Conservation (phyloP, 768 basidiomycete species). For the Lactifluus volemus region DNA sequence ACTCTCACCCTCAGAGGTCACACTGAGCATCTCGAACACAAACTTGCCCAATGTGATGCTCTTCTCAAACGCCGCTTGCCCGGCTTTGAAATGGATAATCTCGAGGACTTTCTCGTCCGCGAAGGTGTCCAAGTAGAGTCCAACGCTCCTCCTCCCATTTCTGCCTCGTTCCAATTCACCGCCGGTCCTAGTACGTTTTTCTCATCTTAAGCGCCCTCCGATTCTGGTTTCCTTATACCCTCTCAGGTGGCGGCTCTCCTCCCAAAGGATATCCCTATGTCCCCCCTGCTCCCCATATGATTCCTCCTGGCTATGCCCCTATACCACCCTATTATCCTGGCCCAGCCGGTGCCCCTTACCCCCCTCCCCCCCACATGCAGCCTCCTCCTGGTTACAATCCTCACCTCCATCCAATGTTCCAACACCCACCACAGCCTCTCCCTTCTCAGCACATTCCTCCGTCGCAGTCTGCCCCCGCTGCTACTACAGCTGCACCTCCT, state of each 20-base stretch:
- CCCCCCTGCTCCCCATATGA: constrained; percentile 31
- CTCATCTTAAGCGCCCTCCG: constrained; percentile 13
- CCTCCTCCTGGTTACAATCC: constrained; percentile 41
- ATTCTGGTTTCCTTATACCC: constrained; percentile 7
- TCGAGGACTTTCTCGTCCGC: constrained; percentile 55
- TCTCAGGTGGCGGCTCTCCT: constrained; percentile 23
- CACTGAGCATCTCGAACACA: constrained; percentile 73
- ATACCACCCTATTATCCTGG: constrained; percentile 38
- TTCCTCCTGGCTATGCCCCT: constrained; percentile 39
- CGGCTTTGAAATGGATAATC: constrained; percentile 53
- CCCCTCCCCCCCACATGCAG: constrained; percentile 34
- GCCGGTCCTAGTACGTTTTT: constrained; percentile 21
- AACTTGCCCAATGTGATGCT: constrained; percentile 69
- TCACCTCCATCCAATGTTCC: constrained; percentile 54
- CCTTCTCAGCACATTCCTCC: constrained; percentile 33
- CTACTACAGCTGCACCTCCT: neutral
- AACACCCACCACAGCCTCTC: constrained; percentile 35
- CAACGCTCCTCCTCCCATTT: constrained; percentile 14
- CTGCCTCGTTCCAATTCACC: constrained; percentile 25
- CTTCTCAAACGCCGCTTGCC: constrained; percentile 68
- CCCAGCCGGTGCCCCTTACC: constrained; percentile 30
- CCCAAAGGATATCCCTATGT: constrained; percentile 29
- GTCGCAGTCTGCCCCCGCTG: constrained; percentile 21
- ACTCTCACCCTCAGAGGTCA: constrained; percentile 79
- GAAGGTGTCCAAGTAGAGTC: constrained; percentile 53